Percentiles rank a stretch among this genome's conserved stretches.
Conservation (phyloP, 2,329 filamentous ascomycete species). For the Phialophora chinensis region DNA sequence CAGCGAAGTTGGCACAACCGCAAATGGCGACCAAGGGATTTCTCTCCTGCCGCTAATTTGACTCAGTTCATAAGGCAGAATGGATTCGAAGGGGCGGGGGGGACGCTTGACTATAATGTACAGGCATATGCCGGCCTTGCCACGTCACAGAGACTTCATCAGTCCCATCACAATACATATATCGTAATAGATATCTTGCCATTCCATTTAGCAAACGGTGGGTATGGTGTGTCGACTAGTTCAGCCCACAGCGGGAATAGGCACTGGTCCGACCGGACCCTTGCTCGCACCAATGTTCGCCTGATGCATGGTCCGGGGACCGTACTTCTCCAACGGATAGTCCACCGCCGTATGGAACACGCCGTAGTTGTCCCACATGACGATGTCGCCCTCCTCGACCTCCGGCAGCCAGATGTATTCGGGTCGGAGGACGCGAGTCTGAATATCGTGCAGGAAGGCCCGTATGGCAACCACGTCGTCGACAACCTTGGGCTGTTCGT, state of each 20-base stretch:
- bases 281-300: slow-evolving; percentile 51
- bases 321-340: slow-evolving; percentile 48
- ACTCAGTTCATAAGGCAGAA: too few relatives aligned
- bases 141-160: too few relatives aligned
- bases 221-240: too few relatives aligned
- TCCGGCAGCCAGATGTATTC: slow-evolving; percentile 52
- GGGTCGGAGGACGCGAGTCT: slow-evolving; percentile 50
- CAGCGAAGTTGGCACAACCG: too few relatives aligned
- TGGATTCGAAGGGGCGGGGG: too few relatives aligned
- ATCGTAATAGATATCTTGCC: not conserved
- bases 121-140: too few relatives aligned
- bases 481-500: slow-evolving; percentile 46
- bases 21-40: too few relatives aligned
- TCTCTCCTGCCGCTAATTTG: too few relatives aligned
- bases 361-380: slow-evolving; percentile 54
- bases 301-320: slow-evolving; percentile 55
- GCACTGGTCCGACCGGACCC: slow-evolving; percentile 42
- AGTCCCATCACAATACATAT: too few relatives aligned
- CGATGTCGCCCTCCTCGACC: slow-evolving; percentile 53
- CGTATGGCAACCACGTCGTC: slow-evolving; percentile 50
- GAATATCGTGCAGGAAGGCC: slow-evolving; percentile 46
- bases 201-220: not conserved
- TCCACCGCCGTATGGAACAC: slow-evolving; percentile 54
- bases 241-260: slow-evolving; percentile 27
- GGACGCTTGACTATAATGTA: too few relatives aligned